Evolutionary conservation across 2,329 filamentous ascomycete genomes (phyloP), one percentile per base, ranked within the genome.

Genomic region (Exophiala phaeomuriformis): DNA sequence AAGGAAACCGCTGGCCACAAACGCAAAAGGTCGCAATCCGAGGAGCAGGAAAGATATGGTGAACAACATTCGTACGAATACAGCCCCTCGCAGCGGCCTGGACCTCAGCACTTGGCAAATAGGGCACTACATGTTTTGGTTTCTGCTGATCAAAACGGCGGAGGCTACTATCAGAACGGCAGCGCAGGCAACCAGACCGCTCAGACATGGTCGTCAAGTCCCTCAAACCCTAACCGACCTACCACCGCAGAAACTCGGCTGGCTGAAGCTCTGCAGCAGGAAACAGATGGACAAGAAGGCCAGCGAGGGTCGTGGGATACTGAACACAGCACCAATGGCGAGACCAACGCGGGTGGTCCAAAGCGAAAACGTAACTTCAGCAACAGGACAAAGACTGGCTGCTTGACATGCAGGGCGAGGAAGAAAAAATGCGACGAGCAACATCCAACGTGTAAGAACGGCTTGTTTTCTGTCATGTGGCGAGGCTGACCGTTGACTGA

Each of bases 381-480:
- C 72, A 95, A 96, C 69, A 81, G 91, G 55, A 96, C 91, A 19
- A 97, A 97, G 73, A 96, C 90, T 6, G 90, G 90, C 32, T 97
- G 91, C 69, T 82, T 95, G 71, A 97, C 91, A 4, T 97, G 91
- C 68, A 80, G 91, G 56, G 82, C 82, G 67, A 81, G 91, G 55
- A 97, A 97, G 79, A 97, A 97, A 82, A 97, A 97, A 72, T 97
- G 93, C 67, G 91, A 97, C 67, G 93, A 97, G 74, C 81, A 80
- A 50, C 94, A 95, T 69, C 93, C 93, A 29, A 83, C 89, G 69
- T 97, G 93, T 94, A 77, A 77, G 86, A 69, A 32, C 50, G 50
- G 42, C 45, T 43, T 32, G 44, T 56, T 5, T 52, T 51, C 12
- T 52, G 47, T 51, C 8, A 47, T 55, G 53, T 50, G 35, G 2